Evolutionary conservation across 1,284 basidiomycete genomes (phyloP), one percentile per base, ranked within the genome.

Genomic region (Sanghuangporus baumii): DNA sequence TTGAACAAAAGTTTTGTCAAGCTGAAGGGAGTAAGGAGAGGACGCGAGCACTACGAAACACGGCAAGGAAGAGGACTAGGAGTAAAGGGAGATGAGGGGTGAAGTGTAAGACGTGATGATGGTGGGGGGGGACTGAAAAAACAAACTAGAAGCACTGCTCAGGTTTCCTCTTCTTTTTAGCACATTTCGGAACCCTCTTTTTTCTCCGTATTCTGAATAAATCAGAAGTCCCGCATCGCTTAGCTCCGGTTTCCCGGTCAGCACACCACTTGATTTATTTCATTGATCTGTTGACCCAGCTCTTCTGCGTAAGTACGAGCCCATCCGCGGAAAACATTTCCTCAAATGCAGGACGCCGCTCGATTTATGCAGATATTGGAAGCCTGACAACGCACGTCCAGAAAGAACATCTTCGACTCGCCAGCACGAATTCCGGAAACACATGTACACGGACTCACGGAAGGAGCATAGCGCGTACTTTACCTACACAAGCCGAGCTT

Each of bases 1-100:
- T 7, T 6, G 23, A 12, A 57, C 60, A 41, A 23, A 36, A 16
- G 55, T 40, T 52, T 20, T 59, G 40, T 41, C 6, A 12, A 41
- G 11, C 40, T 23, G 40, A 46, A 14, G 23, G 1, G 23, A 47
- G 34, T 9, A 57, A 56, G 55, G 18, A 51, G 55, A 36, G 41
- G 58, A 55, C 47, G 23, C 46, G 61, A 62, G 55, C 51, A 38
- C 34, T 31, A 60, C 57, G 59, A 52, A 23, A 12, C 34, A 8
- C 34, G 31, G 26, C 5, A n/a, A 11, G n/a, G 55, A 38, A 34
- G 41, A 40, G 47, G 41, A 54, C 23, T 48, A 26, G 23, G 23
- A 26, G 1, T 26, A 3, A 26, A 3, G 3, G 1, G 23, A 31
- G 26, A 31, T 31, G 26, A 31, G 26, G 3, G 26, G 3, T 31